Conservation (phyloP, 306 rosid genomes). For the Potentilla sterilis region DNA sequence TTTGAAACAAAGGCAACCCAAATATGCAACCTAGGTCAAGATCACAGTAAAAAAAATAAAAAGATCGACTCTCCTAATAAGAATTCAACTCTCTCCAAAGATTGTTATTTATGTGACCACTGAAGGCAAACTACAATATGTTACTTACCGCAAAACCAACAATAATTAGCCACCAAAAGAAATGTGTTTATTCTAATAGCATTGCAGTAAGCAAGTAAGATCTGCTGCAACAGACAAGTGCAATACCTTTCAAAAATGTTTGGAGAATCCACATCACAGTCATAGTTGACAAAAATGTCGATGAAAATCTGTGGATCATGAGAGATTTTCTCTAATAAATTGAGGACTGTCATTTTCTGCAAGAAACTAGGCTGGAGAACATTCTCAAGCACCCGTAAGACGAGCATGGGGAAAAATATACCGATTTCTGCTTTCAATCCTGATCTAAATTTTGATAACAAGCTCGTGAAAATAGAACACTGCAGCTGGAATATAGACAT, state of each 20-base stretch:
- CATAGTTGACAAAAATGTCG: constrained; percentile 96
- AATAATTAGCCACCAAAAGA: neutral
- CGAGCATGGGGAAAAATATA: constrained; percentile 94
- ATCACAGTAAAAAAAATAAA: neutral
- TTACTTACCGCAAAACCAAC: neutral
- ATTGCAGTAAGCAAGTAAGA: constrained; percentile 9
- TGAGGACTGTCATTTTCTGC: constrained; percentile 96
- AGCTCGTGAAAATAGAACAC: constrained; percentile 78
- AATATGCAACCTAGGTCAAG: constrained; percentile 1
- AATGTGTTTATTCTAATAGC: constrained; percentile 2
- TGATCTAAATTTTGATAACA: constrained; percentile 83
- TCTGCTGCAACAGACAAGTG: constrained; percentile 27
- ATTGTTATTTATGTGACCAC: neutral
- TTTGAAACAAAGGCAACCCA: neutral
- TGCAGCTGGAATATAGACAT: constrained; percentile 99
- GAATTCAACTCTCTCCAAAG: constrained; percentile 9
- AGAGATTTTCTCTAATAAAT: constrained; percentile 82
- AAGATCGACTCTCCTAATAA: neutral
- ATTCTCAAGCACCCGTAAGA: constrained; percentile 96
- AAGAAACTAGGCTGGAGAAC: constrained; percentile 98
- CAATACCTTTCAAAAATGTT: constrained; percentile 96
- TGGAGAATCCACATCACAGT: constrained; percentile 96
- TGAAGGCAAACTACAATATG: neutral
- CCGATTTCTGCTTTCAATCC: constrained; percentile 95
- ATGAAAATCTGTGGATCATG: constrained; percentile 87